Base-by-base conservation (phyloP, 192 early-diverging fungal species). In the Linnemannia hyalina region DNA sequence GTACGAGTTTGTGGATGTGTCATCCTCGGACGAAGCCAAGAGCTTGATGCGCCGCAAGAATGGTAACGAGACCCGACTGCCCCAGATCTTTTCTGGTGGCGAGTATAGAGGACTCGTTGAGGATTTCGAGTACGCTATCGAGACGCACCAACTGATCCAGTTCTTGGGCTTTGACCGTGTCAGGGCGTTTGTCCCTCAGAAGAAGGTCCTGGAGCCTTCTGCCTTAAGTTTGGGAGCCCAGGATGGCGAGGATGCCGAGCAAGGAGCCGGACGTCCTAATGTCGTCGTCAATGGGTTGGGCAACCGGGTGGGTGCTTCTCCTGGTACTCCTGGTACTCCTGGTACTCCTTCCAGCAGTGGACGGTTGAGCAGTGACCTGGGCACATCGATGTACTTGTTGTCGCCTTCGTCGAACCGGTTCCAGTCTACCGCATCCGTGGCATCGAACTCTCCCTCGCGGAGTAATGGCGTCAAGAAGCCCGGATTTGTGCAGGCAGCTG, bases 61-160 rank as follows among this genome's bases (percentile, higher is more conserved):
- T 46, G 76, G 87, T 7, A 78, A 89, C 36, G 84, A 82, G 57
- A 88, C 76, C 29, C 69, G 81, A n/a, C 74, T 92, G 16, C 91
- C 91, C 5, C 90, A 90, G 60, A 57, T 92, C 46, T 92, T 89
- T 81, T 80, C 89, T 0, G 91, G 85, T 16, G 90, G 90, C 47
- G 89, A 90, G 65, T 92, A 89, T 73, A 73, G 87, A 38, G 91
- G 90, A 36, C 38, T 76, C 18, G 70, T 74, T 40, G 84, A 86
- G 0, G 84, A 86, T 38, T 86, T 86, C 60, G 79, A 86, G 60
- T 86, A 86, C 40, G 84, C 84, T 13, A 72, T 81, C 29, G 84
- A 86, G 15, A 81, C 84, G 0, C 70, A 86, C 29, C 84, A 86
- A 63, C 20, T 86, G 68, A n/a, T 68, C 0, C 84, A 86, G 47